Evolutionary conservation across 352 stramenopile genomes (phyloP).

Genomic region (Thraustochytrium aureum): DNA sequence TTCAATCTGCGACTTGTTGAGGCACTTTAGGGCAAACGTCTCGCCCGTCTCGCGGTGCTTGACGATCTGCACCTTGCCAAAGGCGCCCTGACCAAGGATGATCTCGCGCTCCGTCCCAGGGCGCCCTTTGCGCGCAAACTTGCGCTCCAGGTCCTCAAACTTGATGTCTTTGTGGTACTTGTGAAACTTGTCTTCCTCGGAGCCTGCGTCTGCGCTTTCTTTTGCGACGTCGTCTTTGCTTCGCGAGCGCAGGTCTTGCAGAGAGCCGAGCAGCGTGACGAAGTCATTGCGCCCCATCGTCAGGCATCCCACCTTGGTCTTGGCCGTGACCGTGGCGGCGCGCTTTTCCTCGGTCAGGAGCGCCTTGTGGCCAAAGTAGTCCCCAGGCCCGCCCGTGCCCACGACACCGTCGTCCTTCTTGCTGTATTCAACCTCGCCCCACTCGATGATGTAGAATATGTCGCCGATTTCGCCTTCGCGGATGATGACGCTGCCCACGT

Average conservation of each 20-base stretch:
- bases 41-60: conserved; percentile 59
- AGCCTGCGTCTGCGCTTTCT: neutral
- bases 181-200: conserved; percentile 38
- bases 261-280: conserved; percentile 84
- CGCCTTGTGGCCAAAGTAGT: conserved; percentile 93
- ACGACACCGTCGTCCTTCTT: conserved; percentile 63
- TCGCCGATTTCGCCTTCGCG: conserved; percentile 74
- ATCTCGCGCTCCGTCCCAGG: conserved; percentile 37
- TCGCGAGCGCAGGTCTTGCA: conserved; percentile 80
- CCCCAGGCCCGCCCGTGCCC: conserved; percentile 65
- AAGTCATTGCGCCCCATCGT: conserved; percentile 94
- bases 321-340: conserved; percentile 83
- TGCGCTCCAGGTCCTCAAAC: conserved; percentile 83
- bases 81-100: conserved; percentile 92
- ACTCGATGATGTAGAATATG: conserved; percentile 79
- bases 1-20: conserved; percentile 88
- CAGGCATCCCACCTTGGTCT: conserved; percentile 58
- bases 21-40: conserved; percentile 82
- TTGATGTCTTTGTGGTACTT: conserved; percentile 59
- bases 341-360: conserved; percentile 87
- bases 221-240: conserved; percentile 52
- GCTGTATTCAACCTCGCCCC: conserved; percentile 61
- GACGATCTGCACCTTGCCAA: conserved; percentile 86
- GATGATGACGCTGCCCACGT: conserved; percentile 72
- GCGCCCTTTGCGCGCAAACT: conserved; percentile 64